Evolutionary conservation across 208 protist species (phyloP).

Genomic region (Trypanosoma platydactyli): DNA sequence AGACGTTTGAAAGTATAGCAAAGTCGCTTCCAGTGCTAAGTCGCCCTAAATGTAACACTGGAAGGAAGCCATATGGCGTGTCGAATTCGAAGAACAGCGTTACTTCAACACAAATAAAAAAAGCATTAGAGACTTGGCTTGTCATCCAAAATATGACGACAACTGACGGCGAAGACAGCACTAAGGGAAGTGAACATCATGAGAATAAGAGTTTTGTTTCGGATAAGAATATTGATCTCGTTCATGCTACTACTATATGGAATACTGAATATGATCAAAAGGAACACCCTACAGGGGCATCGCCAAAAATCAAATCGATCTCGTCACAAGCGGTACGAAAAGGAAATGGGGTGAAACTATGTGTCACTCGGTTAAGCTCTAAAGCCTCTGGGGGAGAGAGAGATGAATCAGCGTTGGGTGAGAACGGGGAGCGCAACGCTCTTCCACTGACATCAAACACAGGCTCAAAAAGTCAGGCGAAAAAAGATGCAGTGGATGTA

Average conservation of each 20-base stretch:
- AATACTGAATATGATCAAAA: background rate
- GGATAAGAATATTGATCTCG: background rate
- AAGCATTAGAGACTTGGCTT: slow-evolving; percentile 21
- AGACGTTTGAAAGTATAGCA: background rate
- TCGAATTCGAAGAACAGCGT: slow-evolving; percentile 2
- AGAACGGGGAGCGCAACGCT: background rate
- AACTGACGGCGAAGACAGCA: background rate
- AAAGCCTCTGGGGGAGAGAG: background rate
- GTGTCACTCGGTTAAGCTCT: background rate
- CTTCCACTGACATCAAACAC: background rate
- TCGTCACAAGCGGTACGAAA: background rate
- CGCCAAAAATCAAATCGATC: background rate
- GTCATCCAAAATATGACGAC: slow-evolving; percentile 12
- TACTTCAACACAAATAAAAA: slow-evolving; percentile 11
- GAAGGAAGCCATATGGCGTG: background rate
- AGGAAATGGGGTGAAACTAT: background rate
- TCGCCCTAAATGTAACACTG: background rate
- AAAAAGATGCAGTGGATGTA: background rate
- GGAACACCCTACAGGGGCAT: background rate
- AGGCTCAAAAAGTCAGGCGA: background rate
- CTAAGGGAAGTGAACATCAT: background rate
- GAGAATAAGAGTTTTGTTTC: background rate
- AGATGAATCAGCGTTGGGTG: background rate
- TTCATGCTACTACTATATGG: background rate
- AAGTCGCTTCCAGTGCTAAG: background rate